Conservation (phyloP, 805 yeast genomes). For the Ascoidea rubescens region DNA sequence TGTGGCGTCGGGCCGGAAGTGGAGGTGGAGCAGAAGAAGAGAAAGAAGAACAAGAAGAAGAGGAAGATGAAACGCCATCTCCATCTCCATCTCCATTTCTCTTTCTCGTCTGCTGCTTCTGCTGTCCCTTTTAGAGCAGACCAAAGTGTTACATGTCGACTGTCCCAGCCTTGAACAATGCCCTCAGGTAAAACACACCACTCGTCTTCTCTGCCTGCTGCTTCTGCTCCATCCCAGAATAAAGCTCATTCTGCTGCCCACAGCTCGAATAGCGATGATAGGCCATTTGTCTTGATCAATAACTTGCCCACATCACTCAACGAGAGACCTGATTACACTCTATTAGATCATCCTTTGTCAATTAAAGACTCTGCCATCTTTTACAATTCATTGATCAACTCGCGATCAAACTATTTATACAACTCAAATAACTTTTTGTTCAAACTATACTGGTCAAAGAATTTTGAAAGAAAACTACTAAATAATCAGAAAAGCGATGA, state of each 20-base stretch:
- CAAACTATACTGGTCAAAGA: constrained; percentile 68
- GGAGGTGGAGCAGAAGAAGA: too few relatives aligned
- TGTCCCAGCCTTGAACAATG: background rate
- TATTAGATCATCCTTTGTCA: constrained; percentile 51
- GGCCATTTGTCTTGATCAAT: background rate
- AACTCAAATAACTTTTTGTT: constrained; percentile 39
- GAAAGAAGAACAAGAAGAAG: too few relatives aligned
- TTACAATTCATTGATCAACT: constrained; percentile 56
- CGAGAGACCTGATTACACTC: constrained; percentile 42
- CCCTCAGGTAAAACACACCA: background rate
- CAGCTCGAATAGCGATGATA: background rate
- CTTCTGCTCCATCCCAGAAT: background rate
- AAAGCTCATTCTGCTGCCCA: too few relatives aligned
- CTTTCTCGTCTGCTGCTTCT: too few relatives aligned
- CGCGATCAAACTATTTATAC: constrained; percentile 56
- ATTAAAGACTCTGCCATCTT: constrained; percentile 62
- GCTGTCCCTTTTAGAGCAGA: too few relatives aligned
- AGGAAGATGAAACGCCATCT: too few relatives aligned
- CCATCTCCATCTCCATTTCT: too few relatives aligned
- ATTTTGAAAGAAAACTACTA: constrained; percentile 34
- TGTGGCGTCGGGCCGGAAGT: too few relatives aligned
- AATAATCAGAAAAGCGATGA: background rate
- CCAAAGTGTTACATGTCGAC: too few relatives aligned
- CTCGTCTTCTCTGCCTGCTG: background rate
- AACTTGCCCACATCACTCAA: background rate